Percentiles rank a stretch among this genome's conserved stretches.
Evolutionary conservation across 2,329 filamentous ascomycete species (phyloP).

Genomic region (Claviceps sp.): DNA sequence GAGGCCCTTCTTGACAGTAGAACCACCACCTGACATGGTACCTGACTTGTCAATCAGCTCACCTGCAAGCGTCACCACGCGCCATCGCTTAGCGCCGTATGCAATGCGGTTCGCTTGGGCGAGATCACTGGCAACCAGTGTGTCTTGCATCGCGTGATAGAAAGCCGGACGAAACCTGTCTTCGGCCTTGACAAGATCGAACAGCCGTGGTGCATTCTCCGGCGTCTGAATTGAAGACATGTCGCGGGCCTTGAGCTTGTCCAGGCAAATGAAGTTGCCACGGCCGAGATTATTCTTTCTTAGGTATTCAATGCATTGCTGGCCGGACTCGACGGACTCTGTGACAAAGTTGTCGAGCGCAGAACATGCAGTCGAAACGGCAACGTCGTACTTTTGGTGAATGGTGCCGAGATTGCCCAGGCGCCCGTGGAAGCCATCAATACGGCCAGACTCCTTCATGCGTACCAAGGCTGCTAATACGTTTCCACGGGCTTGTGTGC

Average conservation of each 20-base stretch:
- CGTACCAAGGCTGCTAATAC: slow-evolving; percentile 87
- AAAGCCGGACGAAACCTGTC: slow-evolving; percentile 81
- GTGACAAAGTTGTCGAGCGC: slow-evolving; percentile 93
- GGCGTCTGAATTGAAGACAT: slow-evolving; percentile 73
- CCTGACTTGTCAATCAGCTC: slow-evolving; percentile 96
- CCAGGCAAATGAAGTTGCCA: slow-evolving; percentile 92
- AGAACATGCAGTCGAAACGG: slow-evolving; percentile 93
- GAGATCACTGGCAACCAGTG: slow-evolving; percentile 80
- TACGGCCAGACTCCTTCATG: slow-evolving; percentile 87
- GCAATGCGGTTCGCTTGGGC: slow-evolving; percentile 96
- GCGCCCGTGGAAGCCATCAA: slow-evolving; percentile 92
- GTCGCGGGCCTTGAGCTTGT: slow-evolving; percentile 70
- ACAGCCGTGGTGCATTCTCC: slow-evolving; percentile 81
- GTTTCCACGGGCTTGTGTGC: slow-evolving; percentile 83
- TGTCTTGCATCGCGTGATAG: slow-evolving; percentile 91
- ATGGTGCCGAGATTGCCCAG: slow-evolving; percentile 91
- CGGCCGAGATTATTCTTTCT: slow-evolving; percentile 94
- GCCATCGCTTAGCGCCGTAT: slow-evolving; percentile 86
- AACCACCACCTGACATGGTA: slow-evolving; percentile 97
- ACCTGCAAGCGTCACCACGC: slow-evolving; percentile 88
- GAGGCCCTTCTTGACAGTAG: slow-evolving; percentile 73
- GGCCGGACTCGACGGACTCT: slow-evolving; percentile 86
- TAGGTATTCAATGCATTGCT: slow-evolving; percentile 95
- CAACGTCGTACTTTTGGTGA: slow-evolving; percentile 86
- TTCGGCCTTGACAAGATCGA: slow-evolving; percentile 83